Evolutionary conservation across 176 grass and related monocot genomes (phyloP).

Genomic region (Eragrostis nindensis): DNA sequence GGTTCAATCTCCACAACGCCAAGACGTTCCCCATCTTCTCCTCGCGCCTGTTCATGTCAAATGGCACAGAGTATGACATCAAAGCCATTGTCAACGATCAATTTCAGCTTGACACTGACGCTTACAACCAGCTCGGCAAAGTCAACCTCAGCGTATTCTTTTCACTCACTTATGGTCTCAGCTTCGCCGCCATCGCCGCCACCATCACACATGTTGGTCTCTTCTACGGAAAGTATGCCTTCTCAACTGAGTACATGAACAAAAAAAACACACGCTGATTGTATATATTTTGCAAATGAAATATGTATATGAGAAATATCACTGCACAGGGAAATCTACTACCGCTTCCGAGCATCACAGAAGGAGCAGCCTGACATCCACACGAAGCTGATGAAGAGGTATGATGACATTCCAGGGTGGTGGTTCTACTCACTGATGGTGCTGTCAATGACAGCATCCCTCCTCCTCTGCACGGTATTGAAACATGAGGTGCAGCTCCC

Average conservation of each 20-base stretch:
- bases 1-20: conserved; percentile 59
- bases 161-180: conserved; percentile 64
- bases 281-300: conserved; percentile 15
- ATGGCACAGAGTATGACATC: conserved; percentile 59
- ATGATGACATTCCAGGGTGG: conserved; percentile 74
- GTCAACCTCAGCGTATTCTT: conserved; percentile 84
- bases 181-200: conserved; percentile 70
- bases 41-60: conserved; percentile 64
- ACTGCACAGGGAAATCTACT: conserved; percentile 69
- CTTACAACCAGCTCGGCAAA: conserved; percentile 43
- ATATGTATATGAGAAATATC: neutral
- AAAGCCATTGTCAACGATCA: conserved; percentile 52
- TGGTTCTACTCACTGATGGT: conserved; percentile 78
- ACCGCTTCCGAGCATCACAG: conserved; percentile 57
- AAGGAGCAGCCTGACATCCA: conserved; percentile 68
- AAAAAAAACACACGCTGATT: conserved; percentile 9
- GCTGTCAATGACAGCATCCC: conserved; percentile 41
- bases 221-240: conserved; percentile 78
- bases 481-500: conserved; percentile 78
- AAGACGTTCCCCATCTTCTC: conserved; percentile 87
- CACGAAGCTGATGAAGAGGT: conserved; percentile 72
- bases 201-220: conserved; percentile 73
- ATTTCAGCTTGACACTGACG: conserved; percentile 58
- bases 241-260: conserved; percentile 2
- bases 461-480: conserved; percentile 71